Percentiles rank a stretch among this genome's conserved stretches.
These are phyloP conservation scores for Fusarium irregulare DNA, from an alignment of 2,329 filamentous ascomycete genomes.

Conservation along the genomic window DNA sequence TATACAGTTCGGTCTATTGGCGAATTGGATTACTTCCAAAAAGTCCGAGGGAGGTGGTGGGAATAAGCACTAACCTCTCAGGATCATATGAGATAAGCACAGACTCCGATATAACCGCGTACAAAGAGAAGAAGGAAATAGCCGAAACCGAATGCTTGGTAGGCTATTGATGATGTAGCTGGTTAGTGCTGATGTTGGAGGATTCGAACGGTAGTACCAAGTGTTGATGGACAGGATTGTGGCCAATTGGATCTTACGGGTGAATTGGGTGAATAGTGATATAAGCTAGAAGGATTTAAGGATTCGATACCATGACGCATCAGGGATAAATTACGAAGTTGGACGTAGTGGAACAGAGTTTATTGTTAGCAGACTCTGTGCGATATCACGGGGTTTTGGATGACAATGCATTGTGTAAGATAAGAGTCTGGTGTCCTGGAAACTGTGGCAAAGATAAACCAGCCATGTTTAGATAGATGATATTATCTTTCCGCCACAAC, in stretches of 20 bases:
- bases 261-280: not conserved
- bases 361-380: not conserved
- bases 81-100: not conserved
- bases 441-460: too few relatives aligned
- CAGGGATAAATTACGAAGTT: too few relatives aligned
- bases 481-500: too few relatives aligned
- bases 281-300: not conserved
- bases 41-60: not conserved
- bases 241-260: not conserved
- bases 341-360: too few relatives aligned
- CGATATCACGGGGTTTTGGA: not conserved
- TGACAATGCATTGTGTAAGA: not conserved
- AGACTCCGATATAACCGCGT: not conserved
- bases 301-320: not conserved
- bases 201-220: not conserved
- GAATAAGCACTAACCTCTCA: not conserved
- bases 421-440: not conserved
- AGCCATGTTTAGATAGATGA: too few relatives aligned
- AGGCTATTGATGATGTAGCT: too few relatives aligned
- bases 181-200: not conserved
- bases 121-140: accelerated
- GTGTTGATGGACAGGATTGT: not conserved
- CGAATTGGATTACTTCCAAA: not conserved
- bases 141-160: not conserved
- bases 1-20: not conserved